Base-by-base conservation (phyloP, 2,329 filamentous ascomycete genomes). In the Venturia aucupariae region DNA sequence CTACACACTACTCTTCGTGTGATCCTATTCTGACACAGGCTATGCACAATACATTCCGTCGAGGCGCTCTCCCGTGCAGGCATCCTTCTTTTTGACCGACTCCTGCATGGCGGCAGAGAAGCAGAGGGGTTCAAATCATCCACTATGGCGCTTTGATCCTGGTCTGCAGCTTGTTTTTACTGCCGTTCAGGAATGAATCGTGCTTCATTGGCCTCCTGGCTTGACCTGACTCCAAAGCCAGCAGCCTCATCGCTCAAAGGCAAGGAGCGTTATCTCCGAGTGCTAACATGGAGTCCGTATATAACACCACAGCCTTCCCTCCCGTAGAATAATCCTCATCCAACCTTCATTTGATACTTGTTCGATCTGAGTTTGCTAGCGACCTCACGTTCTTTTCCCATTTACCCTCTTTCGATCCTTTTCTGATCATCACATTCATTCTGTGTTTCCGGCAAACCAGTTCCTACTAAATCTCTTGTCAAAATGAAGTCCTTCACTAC, bases 401-500 rank as follows among this genome's bases (percentile, higher is more conserved):
- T 35, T 13, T 44, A 42, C 59, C 19, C 13, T 60, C 59, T 44
- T 60, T 60, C 27, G 59, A 41, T 60, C 41, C 19, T 60, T 24
- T 30, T 60, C 38, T 7, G 59, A 41, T 60, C 59, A 60, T 41
- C 35, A 60, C 59, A 19, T 44, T 44, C 59, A 13, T 41, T 41
- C 41, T 60, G 59, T 44, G 59, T 60, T 60, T 39, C 59, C n/a
- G 59, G 59, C 38, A 60, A 60, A 60, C 59, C 41, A 44, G 38
- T 41, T 30, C 19, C 44, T 60, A 27, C 27, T 42, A 41, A 60
- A 27, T 19, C 32, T 41, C 15, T 41, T 60, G 24, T 38, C 24
- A 35, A 60, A 60, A 60, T 60, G 41, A 51, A 51, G 42, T 62
- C 41, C 41, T 54, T 46, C 38, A 59, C 41, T 27, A 32, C 54